Evolutionary conservation across 31 red algal genomes (phyloP), one percentile per base, ranked within the genome.

Genomic region (Endocladia muricata): DNA sequence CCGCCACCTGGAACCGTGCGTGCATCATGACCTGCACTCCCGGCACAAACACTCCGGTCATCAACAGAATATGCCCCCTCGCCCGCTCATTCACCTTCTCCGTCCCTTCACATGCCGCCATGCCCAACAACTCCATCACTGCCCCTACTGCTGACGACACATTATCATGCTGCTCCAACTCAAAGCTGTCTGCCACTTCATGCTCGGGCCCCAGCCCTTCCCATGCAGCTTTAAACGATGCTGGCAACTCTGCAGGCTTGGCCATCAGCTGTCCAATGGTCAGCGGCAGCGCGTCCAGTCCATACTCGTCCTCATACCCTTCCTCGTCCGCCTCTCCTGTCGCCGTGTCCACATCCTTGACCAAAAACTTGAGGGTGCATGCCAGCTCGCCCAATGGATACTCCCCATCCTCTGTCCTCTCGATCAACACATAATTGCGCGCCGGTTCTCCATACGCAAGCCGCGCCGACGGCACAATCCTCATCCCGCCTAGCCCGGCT

Each of bases 241-340:
- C 59, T 17, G 79, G 72, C 5, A 78, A 67, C 68, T 84, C 89
- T 2, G 60, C 77, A 29, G 85, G 79, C 60, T 88, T 81, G 5
- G 76, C 79, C 85, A 98, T 94, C 8, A 92, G 82, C 71, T 94
- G 64, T 37, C 64, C 68, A 52, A 91, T 86, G 3, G 63, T 70
- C 32, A 98, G 52, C 23, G 77, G 73, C 55, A 98, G 57, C 15
- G 91, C 90, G 37, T 98, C 95, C 23, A 98, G 55, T 26, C 52
- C 67, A 60, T 94, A 98, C 19, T 93, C 91, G 61, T 98, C 95
- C 56, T 85, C 82, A 48, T 84, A 98, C 2, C 81, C 90, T 63
- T 81, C 86, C 29, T 91, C 90, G 48, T 93, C 90, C 22, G 77
- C 64, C 43, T 98, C 86, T 3, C 90, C 91, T 41, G 81, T 90